phyloP scores from a whole-genome alignment of 2,329 filamentous ascomycete genomes.

The Didymella lethalis region DNA sequence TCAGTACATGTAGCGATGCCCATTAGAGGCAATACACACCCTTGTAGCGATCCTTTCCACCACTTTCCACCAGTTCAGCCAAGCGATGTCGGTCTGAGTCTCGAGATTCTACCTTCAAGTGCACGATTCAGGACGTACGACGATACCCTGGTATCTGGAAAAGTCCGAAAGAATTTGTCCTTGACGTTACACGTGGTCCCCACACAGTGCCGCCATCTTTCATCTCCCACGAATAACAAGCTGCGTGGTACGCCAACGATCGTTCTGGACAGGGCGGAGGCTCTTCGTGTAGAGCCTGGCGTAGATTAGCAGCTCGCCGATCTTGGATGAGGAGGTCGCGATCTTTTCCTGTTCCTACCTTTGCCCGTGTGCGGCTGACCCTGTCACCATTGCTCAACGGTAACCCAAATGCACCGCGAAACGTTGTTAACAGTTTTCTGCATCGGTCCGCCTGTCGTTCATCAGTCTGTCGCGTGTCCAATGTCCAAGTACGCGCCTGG shows the following conservation, averaged over 20 bases:
- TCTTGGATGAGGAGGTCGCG: conserved; percentile 5
- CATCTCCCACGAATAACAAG: conserved; percentile 18
- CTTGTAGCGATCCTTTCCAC: conserved; percentile 11
- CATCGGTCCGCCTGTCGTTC: conserved; percentile 2
- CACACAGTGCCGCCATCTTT: conserved; percentile 7
- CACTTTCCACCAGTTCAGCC: not conserved
- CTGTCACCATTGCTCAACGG: not conserved
- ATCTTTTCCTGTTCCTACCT: conserved; percentile 25
- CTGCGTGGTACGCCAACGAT: conserved; percentile 2
- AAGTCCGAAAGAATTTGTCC: conserved; percentile 13
- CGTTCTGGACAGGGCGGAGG: conserved; percentile 9
- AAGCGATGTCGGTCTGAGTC: conserved; percentile 8
- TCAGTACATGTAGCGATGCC: conserved; percentile 24
- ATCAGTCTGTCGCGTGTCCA: conserved; percentile 12
- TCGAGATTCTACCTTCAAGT: conserved; percentile 2
- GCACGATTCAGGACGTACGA: conserved; percentile 10
- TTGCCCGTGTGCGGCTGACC: conserved; percentile 29
- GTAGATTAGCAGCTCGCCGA: conserved; percentile 13
- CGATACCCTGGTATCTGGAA: conserved; percentile 3
- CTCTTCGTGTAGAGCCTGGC: not conserved
- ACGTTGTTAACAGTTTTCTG: not conserved
- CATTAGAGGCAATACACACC: conserved; percentile 22
- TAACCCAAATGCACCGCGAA: not conserved
- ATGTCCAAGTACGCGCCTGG: conserved; percentile 9
- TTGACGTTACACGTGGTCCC: conserved; percentile 15